Conservation (phyloP, 352 stramenopile species). For the Phytophthora nicotianae region DNA sequence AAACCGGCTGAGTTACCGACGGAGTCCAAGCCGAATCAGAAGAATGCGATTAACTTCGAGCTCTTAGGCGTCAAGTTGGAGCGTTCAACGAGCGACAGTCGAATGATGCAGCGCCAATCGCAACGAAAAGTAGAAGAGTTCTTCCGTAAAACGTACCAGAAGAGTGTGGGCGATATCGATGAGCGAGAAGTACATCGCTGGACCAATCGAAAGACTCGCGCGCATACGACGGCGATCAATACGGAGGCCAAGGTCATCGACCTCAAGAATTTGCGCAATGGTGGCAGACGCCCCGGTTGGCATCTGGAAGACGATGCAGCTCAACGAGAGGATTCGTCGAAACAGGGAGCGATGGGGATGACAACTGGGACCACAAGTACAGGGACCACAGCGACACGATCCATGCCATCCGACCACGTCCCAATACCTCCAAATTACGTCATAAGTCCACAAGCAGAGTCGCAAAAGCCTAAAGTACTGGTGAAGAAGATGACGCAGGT, state of each 20-base stretch:
- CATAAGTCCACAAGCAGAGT: conserved; percentile 13
- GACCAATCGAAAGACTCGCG: conserved; percentile 30
- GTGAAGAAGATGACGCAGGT: conserved; percentile 8
- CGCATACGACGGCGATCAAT: conserved; percentile 38
- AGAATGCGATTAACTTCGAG: conserved; percentile 4
- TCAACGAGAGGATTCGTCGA: conserved; percentile 15
- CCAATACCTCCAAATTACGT: conserved; percentile 16
- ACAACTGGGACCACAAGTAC: conserved; percentile 25
- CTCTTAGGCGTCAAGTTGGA: conserved; percentile 23
- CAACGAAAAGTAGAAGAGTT: conserved; percentile 58
- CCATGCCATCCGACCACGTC: conserved; percentile 24
- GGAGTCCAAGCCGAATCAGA: conserved; percentile 1
- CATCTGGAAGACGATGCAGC: conserved; percentile 9
- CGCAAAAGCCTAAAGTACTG: conserved; percentile 4
- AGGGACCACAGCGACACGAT: conserved; percentile 27
- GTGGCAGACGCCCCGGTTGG: conserved; percentile 13
- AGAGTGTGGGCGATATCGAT: conserved; percentile 26
- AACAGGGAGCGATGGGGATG: conserved; percentile 17
- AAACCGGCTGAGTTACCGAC: neutral
- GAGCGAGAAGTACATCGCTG: conserved; percentile 23
- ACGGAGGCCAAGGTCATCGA: conserved; percentile 40
- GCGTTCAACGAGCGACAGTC: conserved; percentile 40
- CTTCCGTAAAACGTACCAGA: conserved; percentile 44
- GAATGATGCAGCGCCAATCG: conserved; percentile 39
- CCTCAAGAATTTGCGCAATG: conserved; percentile 32